Evolutionary conservation across 2,329 filamentous ascomycete genomes (phyloP).

Genomic region (Xylariales sp.): DNA sequence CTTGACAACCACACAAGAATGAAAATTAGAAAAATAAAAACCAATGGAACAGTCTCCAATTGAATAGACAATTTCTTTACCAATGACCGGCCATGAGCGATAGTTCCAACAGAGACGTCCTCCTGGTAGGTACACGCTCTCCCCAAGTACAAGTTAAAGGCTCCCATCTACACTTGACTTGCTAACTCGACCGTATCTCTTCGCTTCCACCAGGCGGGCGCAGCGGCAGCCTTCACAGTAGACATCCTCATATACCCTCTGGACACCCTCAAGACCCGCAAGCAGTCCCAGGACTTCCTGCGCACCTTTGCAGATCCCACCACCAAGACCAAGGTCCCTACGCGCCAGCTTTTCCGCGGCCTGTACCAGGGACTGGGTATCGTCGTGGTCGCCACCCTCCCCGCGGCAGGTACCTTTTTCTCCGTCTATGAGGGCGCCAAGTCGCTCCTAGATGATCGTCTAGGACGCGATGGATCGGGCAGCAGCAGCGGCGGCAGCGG

Average conservation of each 20-base stretch:
- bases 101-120: conserved; percentile 9
- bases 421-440: conserved; percentile 83
- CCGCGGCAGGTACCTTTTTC: conserved; percentile 80
- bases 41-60: not conserved
- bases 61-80: not conserved
- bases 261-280: conserved; percentile 84
- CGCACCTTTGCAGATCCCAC: conserved; percentile 57
- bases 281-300: conserved; percentile 74
- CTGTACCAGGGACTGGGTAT: conserved; percentile 86
- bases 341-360: conserved; percentile 52
- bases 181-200: too few species aligned
- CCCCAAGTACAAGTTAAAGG: not conserved
- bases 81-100: conserved; percentile 6
- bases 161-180: not conserved
- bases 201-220: conserved; percentile 81
- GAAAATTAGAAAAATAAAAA: not conserved
- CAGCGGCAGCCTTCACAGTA: conserved; percentile 78
- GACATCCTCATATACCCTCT: conserved; percentile 83
- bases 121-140: conserved; percentile 7
- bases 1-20: not conserved
- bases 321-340: conserved; percentile 47
- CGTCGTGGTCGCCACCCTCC: conserved; percentile 80
- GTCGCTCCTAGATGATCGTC: conserved; percentile 53
- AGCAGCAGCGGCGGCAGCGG: too few species aligned
- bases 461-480: conserved; percentile 42